phyloP scores from a whole-genome alignment of 768 basidiomycete genomes.

The Amanita molliuscula region DNA sequence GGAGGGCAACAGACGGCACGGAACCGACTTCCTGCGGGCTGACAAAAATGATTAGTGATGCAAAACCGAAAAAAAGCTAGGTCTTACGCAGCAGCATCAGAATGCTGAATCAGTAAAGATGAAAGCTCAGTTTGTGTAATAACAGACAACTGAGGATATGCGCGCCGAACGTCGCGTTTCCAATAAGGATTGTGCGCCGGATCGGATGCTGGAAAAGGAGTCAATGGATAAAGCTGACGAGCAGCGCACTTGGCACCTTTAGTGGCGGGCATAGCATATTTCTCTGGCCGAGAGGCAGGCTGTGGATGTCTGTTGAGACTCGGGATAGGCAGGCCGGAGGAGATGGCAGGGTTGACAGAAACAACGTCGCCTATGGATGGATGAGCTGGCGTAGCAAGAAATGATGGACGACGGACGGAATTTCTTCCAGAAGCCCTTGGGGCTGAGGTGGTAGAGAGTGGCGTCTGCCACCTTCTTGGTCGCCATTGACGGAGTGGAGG shows the following conservation, averaged over 20 bases:
- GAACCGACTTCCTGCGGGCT: no score
- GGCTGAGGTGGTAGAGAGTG: conserved; percentile 82
- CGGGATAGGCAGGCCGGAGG: conserved; percentile 76
- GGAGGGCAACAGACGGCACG: no score
- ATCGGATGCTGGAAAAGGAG: conserved; percentile 53
- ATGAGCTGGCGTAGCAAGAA: conserved; percentile 1
- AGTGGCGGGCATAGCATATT: conserved; percentile 80
- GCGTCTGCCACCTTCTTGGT: conserved; percentile 77
- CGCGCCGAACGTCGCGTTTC: conserved; percentile 90
- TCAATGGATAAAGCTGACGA: conserved; percentile 1
- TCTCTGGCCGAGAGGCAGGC: conserved; percentile 82
- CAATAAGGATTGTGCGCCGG: conserved; percentile 88
- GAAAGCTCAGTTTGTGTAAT: conserved; percentile 81
- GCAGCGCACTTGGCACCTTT: conserved; percentile 44
- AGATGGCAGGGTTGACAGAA: conserved; percentile 85
- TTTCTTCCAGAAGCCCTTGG: conserved; percentile 95
- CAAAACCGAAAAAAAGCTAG: neutral
- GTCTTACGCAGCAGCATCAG: conserved; percentile 51
- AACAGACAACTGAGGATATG: conserved; percentile 86
- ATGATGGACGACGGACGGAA: conserved; percentile 53
- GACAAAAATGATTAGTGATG: neutral
- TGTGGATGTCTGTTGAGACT: conserved; percentile 70
- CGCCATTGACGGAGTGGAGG: conserved; percentile 37
- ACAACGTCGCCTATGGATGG: conserved; percentile 59
- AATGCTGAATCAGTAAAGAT: conserved; percentile 71